A percentile compares a stretch with the other conserved stretches of the same genome.
These are phyloP conservation scores for Saturnispora galanensis DNA, from an alignment of 805 yeast genomes.

Conservation along the genomic window DNA sequence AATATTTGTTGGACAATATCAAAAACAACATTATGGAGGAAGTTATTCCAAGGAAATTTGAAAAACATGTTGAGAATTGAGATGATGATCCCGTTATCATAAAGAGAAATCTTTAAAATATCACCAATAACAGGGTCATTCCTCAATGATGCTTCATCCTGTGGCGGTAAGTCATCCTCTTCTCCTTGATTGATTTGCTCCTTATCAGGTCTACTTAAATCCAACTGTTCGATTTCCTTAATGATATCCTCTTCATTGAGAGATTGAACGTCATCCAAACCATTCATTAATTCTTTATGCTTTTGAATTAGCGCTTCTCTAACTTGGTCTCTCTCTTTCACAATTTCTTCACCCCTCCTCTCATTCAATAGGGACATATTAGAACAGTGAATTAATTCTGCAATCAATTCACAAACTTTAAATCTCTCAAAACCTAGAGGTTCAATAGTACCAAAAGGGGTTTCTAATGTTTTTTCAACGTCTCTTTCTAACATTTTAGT, in stretches of 20 bases:
- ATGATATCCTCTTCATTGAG: constrained; percentile 26
- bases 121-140: constrained; percentile 75
- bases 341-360: constrained; percentile 56
- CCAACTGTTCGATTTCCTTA: constrained; percentile 25
- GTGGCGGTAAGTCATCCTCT: constrained; percentile 14
- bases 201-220: constrained; percentile 17
- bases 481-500: constrained; percentile 44
- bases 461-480: constrained; percentile 34
- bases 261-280: constrained; percentile 22
- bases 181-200: constrained; percentile 14
- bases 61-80: constrained; percentile 69
- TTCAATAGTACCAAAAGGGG: constrained; percentile 57
- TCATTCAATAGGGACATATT: constrained; percentile 89
- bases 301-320: constrained; percentile 37
- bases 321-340: constrained; percentile 56
- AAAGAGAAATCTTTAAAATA: constrained; percentile 67
- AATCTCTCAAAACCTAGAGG: constrained; percentile 88
- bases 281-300: constrained; percentile 20
- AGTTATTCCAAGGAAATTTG: constrained; percentile 91
- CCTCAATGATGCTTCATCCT: constrained; percentile 31
- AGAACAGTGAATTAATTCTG: constrained; percentile 93
- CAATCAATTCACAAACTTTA: constrained; percentile 83
- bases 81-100: constrained; percentile 61
- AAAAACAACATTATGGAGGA: constrained; percentile 92
- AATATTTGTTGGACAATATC: constrained; percentile 90